Base-by-base conservation (phyloP, 2,329 filamentous ascomycete genomes). In the Cladobotryum mycophilum region DNA sequence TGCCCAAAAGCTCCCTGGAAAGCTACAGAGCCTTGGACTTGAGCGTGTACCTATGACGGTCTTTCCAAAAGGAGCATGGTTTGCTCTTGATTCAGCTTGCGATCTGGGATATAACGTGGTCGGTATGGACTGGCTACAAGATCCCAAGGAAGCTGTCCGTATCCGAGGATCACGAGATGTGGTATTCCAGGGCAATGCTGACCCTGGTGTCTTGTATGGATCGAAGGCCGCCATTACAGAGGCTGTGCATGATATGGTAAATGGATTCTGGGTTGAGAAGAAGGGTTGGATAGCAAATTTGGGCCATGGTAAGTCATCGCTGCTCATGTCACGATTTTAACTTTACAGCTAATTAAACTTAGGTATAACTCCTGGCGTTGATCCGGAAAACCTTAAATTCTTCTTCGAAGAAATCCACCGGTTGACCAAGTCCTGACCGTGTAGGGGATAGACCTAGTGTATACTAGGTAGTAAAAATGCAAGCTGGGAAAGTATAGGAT, bases 31-130 rank as follows among this genome's bases (percentile, higher is more conserved):
- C 65, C 76, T 95, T 64, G 84, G 84, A 0, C 71, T 92, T 47
- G 87, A 91, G 52, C 77, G 75, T 11, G 92, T 99, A 3, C 93
- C 93, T 3, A 96, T 97, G 91, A 95, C 91, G 5, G 90, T 97
- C 20, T 99, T 99, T 68, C 90, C 93, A 35, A 99, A 99, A 75
- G 93, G 93, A 11, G 92, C 93, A 11, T 97, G 93, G 88, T 93
- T 95, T 69, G 89, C 90, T 4, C 77, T 99, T 45, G 88, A 96
- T 60, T 84, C 88, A 33, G 80, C 93, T 17, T 96, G 91, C 72
- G 76, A 90, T 62, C 81, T 91, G 14, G 91, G 90, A 38, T 99
- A 97, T 74, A 82, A 97, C 63, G 89, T 96, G 36, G 87, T 99
- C 51, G 89, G 93, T 5, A 76, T 99, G 58, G 93, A 99, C 71